Base-by-base conservation (phyloP, 2,329 filamentous ascomycete species). In the Aspergillus ibericus region DNA sequence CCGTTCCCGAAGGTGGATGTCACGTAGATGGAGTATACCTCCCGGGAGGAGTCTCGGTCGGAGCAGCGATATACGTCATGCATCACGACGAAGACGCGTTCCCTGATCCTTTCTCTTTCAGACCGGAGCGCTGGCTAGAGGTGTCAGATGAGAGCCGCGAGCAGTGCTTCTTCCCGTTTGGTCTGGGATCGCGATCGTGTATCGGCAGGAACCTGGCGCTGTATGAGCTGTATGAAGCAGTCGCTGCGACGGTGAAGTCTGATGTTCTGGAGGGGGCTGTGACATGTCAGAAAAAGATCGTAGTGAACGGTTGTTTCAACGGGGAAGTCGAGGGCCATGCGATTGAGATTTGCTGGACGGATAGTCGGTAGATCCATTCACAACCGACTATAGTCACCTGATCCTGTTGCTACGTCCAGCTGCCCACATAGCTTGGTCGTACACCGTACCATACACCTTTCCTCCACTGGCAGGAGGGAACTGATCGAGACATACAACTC, bases 271-370 rank as follows among this genome's bases (percentile, higher is more conserved):
- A 50, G 2, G 54, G 54, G 7, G 46, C 54, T 2, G 29, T 9
- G 22, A 51, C 44, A n/a, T 50, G 54, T 25, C 4, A 29, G 15
- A 34, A 40, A 4, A 38, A 42, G 35, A 46, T 56, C 12, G 34
- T 40, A 5, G 20, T 56, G 5, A 50, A 42, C 3, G 54, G 48
- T 2, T 56, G 54, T 20, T 56, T 56, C 25, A 56, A 56, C 42
- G 54, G 27, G 3, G 54, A 56, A 15, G 38, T 56, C 10, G 27
- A 18, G 34, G 46, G 46, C 9, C 54, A 56, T 56, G 15, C 20
- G 9, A 40, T 56, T 22, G 54, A 51, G 1, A 56, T 56, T 10
- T 4, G 42, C 6, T 53, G 50, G 49, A 18, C 38, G 18, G 13
- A 13, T 42, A 6, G 10, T 10, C 29, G 29, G 9, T 32, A 32